Evolutionary conservation across 2,329 filamentous ascomycete species (phyloP).

Genomic region (Cryphonectria carpinicola): DNA sequence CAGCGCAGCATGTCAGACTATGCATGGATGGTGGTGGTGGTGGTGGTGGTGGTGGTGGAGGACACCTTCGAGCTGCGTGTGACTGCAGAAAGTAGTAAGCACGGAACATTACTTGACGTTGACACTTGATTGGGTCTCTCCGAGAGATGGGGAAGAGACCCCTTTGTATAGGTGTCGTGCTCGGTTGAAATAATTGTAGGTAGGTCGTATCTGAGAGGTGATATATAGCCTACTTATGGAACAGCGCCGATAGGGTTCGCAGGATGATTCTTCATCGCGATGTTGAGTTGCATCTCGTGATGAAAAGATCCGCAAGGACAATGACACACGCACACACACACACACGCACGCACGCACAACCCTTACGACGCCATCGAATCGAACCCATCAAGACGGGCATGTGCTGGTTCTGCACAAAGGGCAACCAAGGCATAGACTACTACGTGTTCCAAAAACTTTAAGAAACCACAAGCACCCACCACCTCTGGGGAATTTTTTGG

Average conservation of each 20-base stretch:
- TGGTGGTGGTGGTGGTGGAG: too few relatives aligned
- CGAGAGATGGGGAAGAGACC: not conserved
- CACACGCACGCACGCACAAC: not conserved
- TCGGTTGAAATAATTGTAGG: not conserved
- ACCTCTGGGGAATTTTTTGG: conserved; percentile 6
- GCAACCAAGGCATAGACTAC: not conserved
- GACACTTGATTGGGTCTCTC: not conserved
- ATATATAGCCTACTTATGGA: too few relatives aligned
- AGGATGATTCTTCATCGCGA: not conserved
- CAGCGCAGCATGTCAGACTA: conserved; percentile 11
- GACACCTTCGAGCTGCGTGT: not conserved
- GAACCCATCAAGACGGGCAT: not conserved
- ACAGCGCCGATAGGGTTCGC: not conserved
- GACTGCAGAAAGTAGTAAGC: not conserved
- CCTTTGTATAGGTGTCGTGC: not conserved
- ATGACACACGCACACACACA: not conserved
- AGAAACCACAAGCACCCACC: not conserved
- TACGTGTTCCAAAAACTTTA: not conserved
- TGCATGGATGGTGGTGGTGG: not conserved
- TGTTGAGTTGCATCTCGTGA: not conserved
- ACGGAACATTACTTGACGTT: not conserved
- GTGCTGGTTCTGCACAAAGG: not conserved
- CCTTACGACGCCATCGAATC: not conserved
- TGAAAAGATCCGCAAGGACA: not conserved
- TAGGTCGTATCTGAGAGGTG: not conserved